phyloP scores from a whole-genome alignment of 2,329 filamentous ascomycete genomes.

The Capronia coronata region DNA sequence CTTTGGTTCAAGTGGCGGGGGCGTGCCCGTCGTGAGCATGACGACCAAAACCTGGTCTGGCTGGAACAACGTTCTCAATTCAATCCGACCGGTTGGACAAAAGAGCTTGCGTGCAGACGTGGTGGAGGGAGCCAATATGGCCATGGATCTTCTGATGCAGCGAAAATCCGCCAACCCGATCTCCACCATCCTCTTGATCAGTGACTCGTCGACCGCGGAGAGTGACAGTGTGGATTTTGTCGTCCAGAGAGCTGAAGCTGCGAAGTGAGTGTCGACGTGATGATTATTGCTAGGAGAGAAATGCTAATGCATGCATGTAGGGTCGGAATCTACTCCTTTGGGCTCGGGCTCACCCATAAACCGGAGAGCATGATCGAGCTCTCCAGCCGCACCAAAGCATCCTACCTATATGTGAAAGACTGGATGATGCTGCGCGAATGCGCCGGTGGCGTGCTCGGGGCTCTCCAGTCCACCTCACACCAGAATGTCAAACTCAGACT shows the following conservation, averaged over 20 bases:
- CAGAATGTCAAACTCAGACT: slow-evolving; percentile 97
- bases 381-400: slow-evolving; percentile 89
- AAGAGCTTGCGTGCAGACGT: slow-evolving; percentile 96
- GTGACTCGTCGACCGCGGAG: slow-evolving; percentile 91
- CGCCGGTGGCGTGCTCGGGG: slow-evolving; percentile 83
- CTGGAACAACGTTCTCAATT: slow-evolving; percentile 78
- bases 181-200: slow-evolving; percentile 91
- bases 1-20: slow-evolving; percentile 88
- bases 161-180: slow-evolving; percentile 92
- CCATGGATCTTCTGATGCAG: slow-evolving; percentile 98
- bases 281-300: not conserved
- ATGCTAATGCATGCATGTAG: slow-evolving; percentile 43
- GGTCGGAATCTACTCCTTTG: slow-evolving; percentile 94
- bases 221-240: slow-evolving; percentile 96
- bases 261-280: slow-evolving; percentile 66
- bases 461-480: slow-evolving; percentile 90
- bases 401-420: slow-evolving; percentile 97
- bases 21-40: slow-evolving; percentile 95
- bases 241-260: slow-evolving; percentile 89
- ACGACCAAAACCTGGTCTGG: slow-evolving; percentile 90
- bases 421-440: slow-evolving; percentile 99
- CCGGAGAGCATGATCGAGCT: slow-evolving; percentile 98
- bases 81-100: slow-evolving; percentile 87
- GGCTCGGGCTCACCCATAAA: slow-evolving; percentile 92
- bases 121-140: slow-evolving; percentile 93